Conservation (phyloP, 2,329 filamentous ascomycete species). For the Zymoseptoria passerinii region DNA sequence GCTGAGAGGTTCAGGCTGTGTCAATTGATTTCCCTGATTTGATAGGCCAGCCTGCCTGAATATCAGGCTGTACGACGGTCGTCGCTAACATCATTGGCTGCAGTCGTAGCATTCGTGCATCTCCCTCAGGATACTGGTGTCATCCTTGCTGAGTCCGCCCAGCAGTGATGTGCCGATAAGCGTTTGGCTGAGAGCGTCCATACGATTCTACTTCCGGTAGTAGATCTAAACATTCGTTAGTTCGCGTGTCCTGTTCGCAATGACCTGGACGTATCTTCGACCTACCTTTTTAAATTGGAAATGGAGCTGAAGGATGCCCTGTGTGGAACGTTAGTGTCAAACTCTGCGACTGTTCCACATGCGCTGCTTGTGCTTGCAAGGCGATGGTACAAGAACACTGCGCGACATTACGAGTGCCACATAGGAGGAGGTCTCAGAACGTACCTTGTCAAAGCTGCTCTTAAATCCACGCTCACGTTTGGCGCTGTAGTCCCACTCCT, state of each 20-base stretch:
- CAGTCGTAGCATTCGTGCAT: not conserved
- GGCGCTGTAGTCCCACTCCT: constrained; percentile 97
- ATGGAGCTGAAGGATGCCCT: constrained; percentile 92
- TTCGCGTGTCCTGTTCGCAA: constrained; percentile 9
- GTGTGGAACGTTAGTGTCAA: constrained; percentile 27
- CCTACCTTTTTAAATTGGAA: constrained; percentile 96
- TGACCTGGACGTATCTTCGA: constrained; percentile 9
- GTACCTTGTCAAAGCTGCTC: constrained; percentile 94
- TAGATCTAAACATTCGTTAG: constrained; percentile 33
- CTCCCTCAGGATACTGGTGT: not conserved
- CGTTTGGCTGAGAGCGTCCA: constrained; percentile 11
- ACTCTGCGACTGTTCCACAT: constrained; percentile 8
- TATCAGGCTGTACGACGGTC: constrained; percentile 8
- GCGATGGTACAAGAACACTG: not conserved
- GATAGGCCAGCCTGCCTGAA: constrained; percentile 5
- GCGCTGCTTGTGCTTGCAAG: constrained; percentile 4
- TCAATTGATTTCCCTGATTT: constrained; percentile 6
- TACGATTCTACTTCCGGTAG: constrained; percentile 33
- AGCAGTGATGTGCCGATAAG: not conserved
- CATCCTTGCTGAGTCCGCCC: not conserved
- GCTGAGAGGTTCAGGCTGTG: constrained; percentile 10
- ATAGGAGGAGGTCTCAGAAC: constrained; percentile 24
- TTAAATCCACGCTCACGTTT: constrained; percentile 91
- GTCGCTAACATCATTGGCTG: constrained; percentile 1
- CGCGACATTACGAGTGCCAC: not conserved